Conservation (phyloP, 1,284 basidiomycete genomes). For the Pholiota adiposa region DNA sequence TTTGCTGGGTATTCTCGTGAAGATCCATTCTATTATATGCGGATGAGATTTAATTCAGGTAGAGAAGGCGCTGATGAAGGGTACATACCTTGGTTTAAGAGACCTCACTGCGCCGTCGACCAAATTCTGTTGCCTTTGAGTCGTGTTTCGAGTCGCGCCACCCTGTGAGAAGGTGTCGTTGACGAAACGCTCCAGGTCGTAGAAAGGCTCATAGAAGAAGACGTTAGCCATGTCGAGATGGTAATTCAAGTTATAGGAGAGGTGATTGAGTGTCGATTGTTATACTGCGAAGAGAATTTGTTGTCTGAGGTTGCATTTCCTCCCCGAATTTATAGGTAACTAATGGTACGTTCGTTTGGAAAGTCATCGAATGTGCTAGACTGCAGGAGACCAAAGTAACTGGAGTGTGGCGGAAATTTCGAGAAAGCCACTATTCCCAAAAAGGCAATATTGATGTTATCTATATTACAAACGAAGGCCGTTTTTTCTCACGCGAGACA, state of each 20-base stretch:
- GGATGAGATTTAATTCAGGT: too few relatives aligned
- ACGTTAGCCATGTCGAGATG: conserved; percentile 23
- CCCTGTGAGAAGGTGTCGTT: conserved; percentile 25
- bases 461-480: too few relatives aligned
- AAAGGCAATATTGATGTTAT: background rate
- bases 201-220: conserved; percentile 33
- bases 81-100: conserved; percentile 23
- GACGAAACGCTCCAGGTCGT: conserved; percentile 33
- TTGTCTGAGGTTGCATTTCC: background rate
- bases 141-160: conserved; percentile 5
- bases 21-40: conserved; percentile 37
- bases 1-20: conserved; percentile 35
- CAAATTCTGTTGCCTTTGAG: background rate
- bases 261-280: too few relatives aligned
- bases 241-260: background rate
- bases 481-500: too few relatives aligned
- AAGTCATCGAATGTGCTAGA: background rate
- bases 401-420: background rate
- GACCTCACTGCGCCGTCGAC: conserved; percentile 13
- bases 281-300: too few relatives aligned
- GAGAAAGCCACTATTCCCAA: background rate
- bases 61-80: background rate
- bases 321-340: background rate
- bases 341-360: background rate
- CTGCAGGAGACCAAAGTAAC: background rate